These are phyloP conservation scores for Talaromyces sp. DNA, from an alignment of 2,329 filamentous ascomycete species.

Conservation along the genomic window DNA sequence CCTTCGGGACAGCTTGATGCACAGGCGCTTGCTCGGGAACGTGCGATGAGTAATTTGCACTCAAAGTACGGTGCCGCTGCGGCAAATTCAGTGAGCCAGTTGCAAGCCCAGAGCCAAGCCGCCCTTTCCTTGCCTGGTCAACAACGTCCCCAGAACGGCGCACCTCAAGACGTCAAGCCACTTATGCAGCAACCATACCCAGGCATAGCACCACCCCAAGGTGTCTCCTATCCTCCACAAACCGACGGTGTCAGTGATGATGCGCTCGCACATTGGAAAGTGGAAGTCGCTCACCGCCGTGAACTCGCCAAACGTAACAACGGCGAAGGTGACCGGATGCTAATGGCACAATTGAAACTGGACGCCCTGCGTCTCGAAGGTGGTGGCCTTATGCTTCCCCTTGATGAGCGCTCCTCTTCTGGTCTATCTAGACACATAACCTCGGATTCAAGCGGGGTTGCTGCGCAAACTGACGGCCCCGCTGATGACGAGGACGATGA, in stretches of 20 bases:
- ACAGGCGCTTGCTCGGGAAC: slow-evolving; percentile 50
- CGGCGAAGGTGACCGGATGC: slow-evolving; percentile 36
- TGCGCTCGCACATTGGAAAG: slow-evolving; percentile 53
- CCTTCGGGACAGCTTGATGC: slow-evolving; percentile 37
- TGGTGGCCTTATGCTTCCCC: slow-evolving; percentile 44
- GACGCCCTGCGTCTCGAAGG: slow-evolving; percentile 43
- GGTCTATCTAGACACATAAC: slow-evolving; percentile 9
- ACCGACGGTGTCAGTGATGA: slow-evolving; percentile 66
- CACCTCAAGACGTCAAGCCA: slow-evolving; percentile 43
- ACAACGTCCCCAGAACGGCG: slow-evolving; percentile 33
- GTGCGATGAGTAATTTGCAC: slow-evolving; percentile 51
- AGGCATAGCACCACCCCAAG: slow-evolving; percentile 37
- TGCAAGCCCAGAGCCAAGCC: slow-evolving; percentile 41
- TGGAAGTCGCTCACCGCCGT: slow-evolving; percentile 44
- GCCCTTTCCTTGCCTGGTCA: slow-evolving; percentile 36
- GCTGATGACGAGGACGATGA: slow-evolving; percentile 64
- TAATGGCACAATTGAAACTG: slow-evolving; percentile 42
- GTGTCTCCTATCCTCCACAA: slow-evolving; percentile 54
- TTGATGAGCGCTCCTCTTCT: slow-evolving; percentile 33
- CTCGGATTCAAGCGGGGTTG: slow-evolving; percentile 12
- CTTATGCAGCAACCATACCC: slow-evolving; percentile 34
- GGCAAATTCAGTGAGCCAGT: slow-evolving; percentile 42
- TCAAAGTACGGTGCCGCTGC: slow-evolving; percentile 45
- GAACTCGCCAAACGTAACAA: slow-evolving; percentile 36
- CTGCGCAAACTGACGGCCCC: slow-evolving; percentile 55